Conservation (phyloP, 2,329 filamentous ascomycete species). For the Verticillium albo-atrum region DNA sequence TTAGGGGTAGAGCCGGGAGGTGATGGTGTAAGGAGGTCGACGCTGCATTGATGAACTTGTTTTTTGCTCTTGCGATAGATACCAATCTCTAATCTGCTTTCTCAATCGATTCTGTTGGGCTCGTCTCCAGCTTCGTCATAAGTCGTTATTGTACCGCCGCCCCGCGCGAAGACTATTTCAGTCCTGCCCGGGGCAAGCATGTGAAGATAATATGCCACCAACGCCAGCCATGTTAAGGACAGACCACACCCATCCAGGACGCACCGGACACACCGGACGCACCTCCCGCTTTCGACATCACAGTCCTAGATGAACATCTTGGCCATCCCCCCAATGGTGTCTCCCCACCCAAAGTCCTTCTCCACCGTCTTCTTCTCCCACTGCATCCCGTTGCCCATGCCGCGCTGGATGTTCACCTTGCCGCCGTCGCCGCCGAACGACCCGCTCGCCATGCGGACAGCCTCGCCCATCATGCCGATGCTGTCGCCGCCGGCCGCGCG, state of each 20-base stretch:
- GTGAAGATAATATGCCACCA: neutral
- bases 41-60: neutral
- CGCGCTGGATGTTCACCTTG: conserved; percentile 27
- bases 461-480: conserved; percentile 48
- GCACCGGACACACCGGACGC: no score
- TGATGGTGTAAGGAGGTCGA: neutral
- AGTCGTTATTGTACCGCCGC: neutral
- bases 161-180: neutral
- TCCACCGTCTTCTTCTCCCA: conserved; percentile 35
- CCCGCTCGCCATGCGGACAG: conserved; percentile 46
- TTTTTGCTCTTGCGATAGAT: neutral
- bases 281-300: no score
- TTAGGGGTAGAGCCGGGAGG: neutral
- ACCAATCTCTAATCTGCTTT: neutral
- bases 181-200: neutral
- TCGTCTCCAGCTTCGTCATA: neutral
- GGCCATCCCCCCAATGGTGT: conserved; percentile 31
- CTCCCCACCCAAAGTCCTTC: conserved; percentile 27
- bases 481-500: conserved; percentile 43
- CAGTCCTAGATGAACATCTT: conserved; percentile 28
- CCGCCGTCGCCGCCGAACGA: conserved; percentile 17
- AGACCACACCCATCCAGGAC: neutral
- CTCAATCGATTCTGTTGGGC: neutral
- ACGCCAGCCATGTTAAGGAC: neutral
- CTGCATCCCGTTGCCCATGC: conserved; percentile 23